Percentiles rank a stretch among this genome's conserved stretches.
phyloP scores from a whole-genome alignment of 768 basidiomycete species.

The Suillus variegatus region DNA sequence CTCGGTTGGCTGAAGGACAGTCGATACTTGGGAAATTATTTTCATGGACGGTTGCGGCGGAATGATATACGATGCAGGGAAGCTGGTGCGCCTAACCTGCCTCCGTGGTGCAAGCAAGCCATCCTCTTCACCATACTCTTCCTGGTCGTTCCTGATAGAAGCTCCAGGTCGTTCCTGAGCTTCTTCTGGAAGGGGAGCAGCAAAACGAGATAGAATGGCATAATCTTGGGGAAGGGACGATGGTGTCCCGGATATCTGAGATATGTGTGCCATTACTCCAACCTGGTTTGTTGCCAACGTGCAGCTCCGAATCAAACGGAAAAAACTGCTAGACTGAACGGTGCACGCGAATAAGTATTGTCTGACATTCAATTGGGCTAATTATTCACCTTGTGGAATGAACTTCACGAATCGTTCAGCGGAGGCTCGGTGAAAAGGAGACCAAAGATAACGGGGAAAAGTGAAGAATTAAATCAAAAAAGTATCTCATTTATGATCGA shows the following conservation, averaged over 20 bases:
- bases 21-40: conserved; percentile 25
- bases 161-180: conserved; percentile 6
- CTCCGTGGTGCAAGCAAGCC: not conserved
- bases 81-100: conserved; percentile 22
- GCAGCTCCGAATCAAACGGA: not conserved
- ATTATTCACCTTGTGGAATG: not conserved
- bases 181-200: conserved; percentile 21
- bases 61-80: conserved; percentile 35
- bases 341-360: not conserved
- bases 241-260: conserved; percentile 26
- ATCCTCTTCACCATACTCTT: not conserved
- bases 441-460: not conserved
- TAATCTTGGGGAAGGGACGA: conserved; percentile 65
- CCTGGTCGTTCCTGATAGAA: conserved; percentile 8
- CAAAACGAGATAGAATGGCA: conserved; percentile 53
- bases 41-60: conserved; percentile 19
- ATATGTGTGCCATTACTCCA: not conserved
- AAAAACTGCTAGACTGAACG: not conserved
- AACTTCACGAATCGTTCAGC: not conserved
- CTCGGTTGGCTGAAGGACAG: conserved; percentile 35
- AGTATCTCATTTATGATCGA: too few species aligned
- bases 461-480: not conserved
- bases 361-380: too few species aligned
- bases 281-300: not conserved
- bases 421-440: not conserved